Percentiles rank a stretch among this genome's conserved stretches.
Conservation (phyloP, 1,284 basidiomycete species). For the Sporisorium reilianum region DNA sequence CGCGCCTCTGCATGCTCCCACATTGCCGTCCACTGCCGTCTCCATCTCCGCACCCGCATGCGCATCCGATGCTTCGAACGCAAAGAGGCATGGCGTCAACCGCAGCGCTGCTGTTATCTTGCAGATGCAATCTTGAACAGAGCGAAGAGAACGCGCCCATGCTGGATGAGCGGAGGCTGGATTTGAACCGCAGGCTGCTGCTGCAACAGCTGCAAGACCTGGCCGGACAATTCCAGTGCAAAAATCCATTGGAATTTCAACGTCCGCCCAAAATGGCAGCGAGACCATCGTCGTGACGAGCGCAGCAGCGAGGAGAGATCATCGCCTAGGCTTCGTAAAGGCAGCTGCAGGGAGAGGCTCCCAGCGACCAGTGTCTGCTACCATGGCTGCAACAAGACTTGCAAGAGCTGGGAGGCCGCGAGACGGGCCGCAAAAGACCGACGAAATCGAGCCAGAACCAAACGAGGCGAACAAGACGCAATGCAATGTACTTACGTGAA, state of each 20-base stretch:
- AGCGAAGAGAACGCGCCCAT: neutral
- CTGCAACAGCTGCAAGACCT: conserved; percentile 4
- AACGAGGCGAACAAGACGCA: neutral
- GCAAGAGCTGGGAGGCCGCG: neutral
- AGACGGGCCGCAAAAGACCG: neutral
- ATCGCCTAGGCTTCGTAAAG: too few relatives aligned
- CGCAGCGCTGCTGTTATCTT: neutral
- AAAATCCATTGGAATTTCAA: conserved; percentile 12
- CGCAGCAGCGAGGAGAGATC: too few relatives aligned
- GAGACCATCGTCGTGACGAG: neutral
- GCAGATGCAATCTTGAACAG: too few relatives aligned
- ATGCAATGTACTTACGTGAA: conserved; percentile 43
- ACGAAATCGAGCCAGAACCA: neutral
- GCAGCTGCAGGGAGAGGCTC: too few relatives aligned
- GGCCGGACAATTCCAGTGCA: conserved; percentile 7
- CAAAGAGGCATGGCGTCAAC: neutral
- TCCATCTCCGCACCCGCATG: too few relatives aligned
- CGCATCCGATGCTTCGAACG: neutral
- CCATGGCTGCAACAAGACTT: too few relatives aligned
- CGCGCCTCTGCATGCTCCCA: conserved; percentile 2
- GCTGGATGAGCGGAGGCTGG: conserved; percentile 7
- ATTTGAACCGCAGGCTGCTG: conserved; percentile 13
- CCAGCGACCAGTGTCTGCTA: too few relatives aligned
- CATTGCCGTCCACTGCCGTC: neutral
- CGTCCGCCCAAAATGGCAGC: conserved; percentile 16